Evolutionary conservation across 2,329 filamentous ascomycete genomes (phyloP), one percentile per base, ranked within the genome.

Genomic region (Cordyceps cicadae): DNA sequence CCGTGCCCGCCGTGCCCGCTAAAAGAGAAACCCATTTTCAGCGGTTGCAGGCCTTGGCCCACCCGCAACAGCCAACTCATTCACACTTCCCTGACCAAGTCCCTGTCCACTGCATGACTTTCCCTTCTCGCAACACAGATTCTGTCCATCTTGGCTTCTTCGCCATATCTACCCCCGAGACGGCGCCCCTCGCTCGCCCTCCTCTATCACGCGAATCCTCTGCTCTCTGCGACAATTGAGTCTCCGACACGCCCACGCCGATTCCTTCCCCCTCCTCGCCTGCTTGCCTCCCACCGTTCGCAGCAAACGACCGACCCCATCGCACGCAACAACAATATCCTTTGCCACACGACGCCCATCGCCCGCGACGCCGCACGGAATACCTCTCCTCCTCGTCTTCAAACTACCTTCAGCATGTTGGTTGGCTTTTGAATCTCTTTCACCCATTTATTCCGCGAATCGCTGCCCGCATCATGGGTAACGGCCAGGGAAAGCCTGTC

Each of bases 401-500:
- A 11, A 8, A 34, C 26, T 15, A 41, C 29, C 39, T 45, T 32
- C 58, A 60, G 50, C 50, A 60, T 60, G 58, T 19, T 60, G 24
- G 21, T 60, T 60, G 58, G 41, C 43, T 49, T n/a, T 19, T 60
- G 41, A 21, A 29, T 24, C 29, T 9, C 15, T 15, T 29, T 3
- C 21, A 12, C 21, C 8, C 41, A 17, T 56, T 51, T 24, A 29
- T 43, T 24, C 24, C 17, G 8, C 34, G 39, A 19, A 41, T 37
- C 34, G 48, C 15, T 9, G 26, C 48, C 53, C 59, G 62, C 63
- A 63, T 58, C 65, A 97, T 97, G 93, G 93, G 93, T 74, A 97
- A 97, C 79, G 89, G 87, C 73, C 92, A 93, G 77, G 92, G 92
- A 76, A 97, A 97, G 76, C 90, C 90, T 76, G 85, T 96, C 78